phyloP scores from a whole-genome alignment of 2,329 filamentous ascomycete genomes.

The Coniochaeta hoffmannii region DNA sequence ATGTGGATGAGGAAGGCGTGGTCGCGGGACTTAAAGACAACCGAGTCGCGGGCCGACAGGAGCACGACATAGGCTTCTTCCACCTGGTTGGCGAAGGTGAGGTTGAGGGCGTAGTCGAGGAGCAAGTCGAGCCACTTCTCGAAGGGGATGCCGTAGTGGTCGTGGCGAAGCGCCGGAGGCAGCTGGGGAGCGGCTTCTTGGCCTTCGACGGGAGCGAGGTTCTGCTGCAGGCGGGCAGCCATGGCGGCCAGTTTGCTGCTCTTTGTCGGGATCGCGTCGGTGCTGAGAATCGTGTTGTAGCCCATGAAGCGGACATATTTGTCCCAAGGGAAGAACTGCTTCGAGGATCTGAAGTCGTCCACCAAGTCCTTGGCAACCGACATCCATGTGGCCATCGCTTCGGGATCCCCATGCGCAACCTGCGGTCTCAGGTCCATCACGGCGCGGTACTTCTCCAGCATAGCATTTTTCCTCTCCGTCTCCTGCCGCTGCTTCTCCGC shows the following conservation, averaged over 20 bases:
- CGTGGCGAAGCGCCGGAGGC: conserved; percentile 17
- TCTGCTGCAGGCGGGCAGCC: conserved; percentile 47
- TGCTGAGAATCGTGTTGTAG: conserved; percentile 23
- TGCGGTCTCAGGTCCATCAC: conserved; percentile 32
- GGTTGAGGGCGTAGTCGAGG: conserved; percentile 73
- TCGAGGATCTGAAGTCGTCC: conserved; percentile 56
- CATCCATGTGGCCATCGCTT: conserved; percentile 48
- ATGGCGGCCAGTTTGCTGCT: conserved; percentile 43
- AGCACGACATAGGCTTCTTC: conserved; percentile 74
- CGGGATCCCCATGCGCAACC: conserved; percentile 32
- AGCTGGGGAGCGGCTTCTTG: conserved; percentile 19
- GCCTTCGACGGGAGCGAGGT: conserved; percentile 24
- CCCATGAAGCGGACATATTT: conserved; percentile 55
- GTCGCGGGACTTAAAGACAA: conserved; percentile 66
- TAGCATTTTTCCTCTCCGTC: conserved; percentile 23
- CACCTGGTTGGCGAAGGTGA: conserved; percentile 60
- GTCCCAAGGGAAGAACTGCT: conserved; percentile 60
- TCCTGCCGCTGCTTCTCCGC: conserved; percentile 37
- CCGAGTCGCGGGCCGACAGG: conserved; percentile 69
- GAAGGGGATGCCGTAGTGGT: conserved; percentile 68
- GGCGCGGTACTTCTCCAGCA: conserved; percentile 29
- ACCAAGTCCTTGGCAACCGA: conserved; percentile 50
- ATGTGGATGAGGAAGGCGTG: conserved; percentile 68
- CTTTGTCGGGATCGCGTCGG: conserved; percentile 21
- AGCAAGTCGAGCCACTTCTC: conserved; percentile 85